Base-by-base conservation (phyloP, 306 rosid genomes). In the Rosa lucieae region DNA sequence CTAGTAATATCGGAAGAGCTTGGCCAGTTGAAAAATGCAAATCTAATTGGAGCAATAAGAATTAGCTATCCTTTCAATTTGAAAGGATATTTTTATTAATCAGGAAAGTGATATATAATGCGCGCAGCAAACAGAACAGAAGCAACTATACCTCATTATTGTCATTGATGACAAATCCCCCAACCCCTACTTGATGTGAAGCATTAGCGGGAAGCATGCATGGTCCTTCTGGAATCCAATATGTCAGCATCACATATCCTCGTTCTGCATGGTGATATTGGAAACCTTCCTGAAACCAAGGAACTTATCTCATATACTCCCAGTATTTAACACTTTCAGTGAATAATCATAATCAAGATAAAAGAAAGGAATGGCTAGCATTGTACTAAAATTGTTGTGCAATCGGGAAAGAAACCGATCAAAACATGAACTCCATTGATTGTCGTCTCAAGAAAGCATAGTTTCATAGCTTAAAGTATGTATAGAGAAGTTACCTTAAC, bases 141-240 rank as follows among this genome's bases (percentile, higher is more conserved):
- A 75, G 80, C 18, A 79, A 74, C 18, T 59, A 59, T 82, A 95
- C 99, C 96, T 95, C 96, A 75, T 91, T 85, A 21, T 83, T 81
- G 10, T 91, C 89, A 55, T 90, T 95, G 88, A 92, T 72, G 67
- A 93, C 97, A 55, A 95, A 92, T 80, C 99, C 98, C 18, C 99
- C 99, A 63, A 95, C 85, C 79, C 99, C 99, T 42, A 95, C 99
- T 88, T 87, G 97, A 79, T 95, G 99, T 20, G 99, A 91, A 5
- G 99, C 99, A 78, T 95, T 95, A 7, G 89, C 87, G 39, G 99
- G 99, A 83, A 95, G 97, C 98, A 92, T 84, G 83, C 89, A 87
- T 70, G 96, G 99, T 69, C 95, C 98, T 17, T 92, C 96, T 2
- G 99, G 99, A 77, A 95, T 89, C 99, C 99, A 95, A 77, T 85